Percentiles rank a stretch among this genome's conserved stretches.
Evolutionary conservation across 2,329 filamentous ascomycete genomes (phyloP).

Genomic region (Xylaria polymorpha): DNA sequence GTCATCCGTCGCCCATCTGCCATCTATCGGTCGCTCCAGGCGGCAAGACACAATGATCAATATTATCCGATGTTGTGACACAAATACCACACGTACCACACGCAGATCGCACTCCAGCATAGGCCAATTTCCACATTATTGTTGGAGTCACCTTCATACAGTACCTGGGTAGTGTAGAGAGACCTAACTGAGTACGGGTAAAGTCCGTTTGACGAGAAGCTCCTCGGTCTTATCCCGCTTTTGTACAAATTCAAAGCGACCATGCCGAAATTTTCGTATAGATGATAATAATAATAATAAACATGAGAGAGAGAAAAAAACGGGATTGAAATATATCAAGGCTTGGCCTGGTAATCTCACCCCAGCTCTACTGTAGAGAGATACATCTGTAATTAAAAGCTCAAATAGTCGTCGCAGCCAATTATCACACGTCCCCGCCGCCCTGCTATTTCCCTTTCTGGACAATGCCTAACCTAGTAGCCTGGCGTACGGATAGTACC

Average conservation of each 20-base stretch:
- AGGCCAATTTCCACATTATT: constrained; percentile 15
- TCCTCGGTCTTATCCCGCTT: neutral
- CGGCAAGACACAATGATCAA: constrained; percentile 20
- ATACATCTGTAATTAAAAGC: constrained; percentile 22
- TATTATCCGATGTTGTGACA: constrained; percentile 27
- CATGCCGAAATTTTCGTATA: neutral
- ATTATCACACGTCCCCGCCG: constrained; percentile 16
- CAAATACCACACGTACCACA: constrained; percentile 12
- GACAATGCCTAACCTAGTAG: constrained; percentile 11
- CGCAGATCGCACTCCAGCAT: constrained; percentile 19
- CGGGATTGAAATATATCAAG: neutral
- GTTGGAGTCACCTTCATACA: constrained; percentile 6
- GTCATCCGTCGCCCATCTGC: constrained; percentile 10
- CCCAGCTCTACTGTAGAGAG: neutral
- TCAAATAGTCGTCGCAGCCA: constrained; percentile 22
- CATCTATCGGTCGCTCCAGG: constrained; percentile 22
- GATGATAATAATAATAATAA: neutral
- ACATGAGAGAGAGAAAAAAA: neutral
- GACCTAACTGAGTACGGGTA: neutral
- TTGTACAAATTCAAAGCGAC: neutral
- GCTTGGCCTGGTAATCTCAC: neutral
- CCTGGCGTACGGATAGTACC: neutral
- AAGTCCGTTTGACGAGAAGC: constrained; percentile 1
- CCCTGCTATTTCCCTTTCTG: constrained; percentile 32
- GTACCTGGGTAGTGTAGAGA: too few species aligned